These are phyloP conservation scores for Colletotrichum sp. DNA, from an alignment of 2,329 filamentous ascomycete species.

Conservation along the genomic window DNA sequence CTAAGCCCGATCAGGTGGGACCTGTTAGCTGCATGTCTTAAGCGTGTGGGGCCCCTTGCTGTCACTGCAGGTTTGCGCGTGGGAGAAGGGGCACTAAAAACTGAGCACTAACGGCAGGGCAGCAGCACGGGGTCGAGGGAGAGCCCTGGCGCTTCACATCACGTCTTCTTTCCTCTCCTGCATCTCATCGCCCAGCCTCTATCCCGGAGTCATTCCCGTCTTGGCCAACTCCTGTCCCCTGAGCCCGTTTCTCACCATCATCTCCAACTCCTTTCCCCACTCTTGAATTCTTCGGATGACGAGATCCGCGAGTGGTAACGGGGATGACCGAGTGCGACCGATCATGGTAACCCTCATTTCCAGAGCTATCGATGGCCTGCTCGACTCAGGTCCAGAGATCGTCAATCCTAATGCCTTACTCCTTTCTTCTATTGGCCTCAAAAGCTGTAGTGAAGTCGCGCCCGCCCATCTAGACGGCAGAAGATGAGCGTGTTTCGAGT, in stretches of 20 bases:
- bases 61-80: not conserved
- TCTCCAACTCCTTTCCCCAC: not conserved
- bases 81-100: not conserved
- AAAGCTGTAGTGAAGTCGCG: not conserved
- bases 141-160: not conserved
- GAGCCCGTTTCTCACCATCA: not conserved
- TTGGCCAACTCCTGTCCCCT: constrained; percentile 2
- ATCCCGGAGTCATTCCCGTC: constrained; percentile 11
- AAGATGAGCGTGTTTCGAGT: constrained; percentile 13
- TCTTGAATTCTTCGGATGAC: constrained; percentile 6
- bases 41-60: not conserved
- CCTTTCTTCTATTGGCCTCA: not conserved
- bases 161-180: not conserved
- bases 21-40: not conserved
- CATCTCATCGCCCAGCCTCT: not conserved
- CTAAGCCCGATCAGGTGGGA: constrained; percentile 7
- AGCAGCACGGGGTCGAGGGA: not conserved
- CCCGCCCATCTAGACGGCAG: not conserved
- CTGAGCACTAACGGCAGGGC: not conserved
- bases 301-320: not conserved
- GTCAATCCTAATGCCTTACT: not conserved
- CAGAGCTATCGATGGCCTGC: not conserved
- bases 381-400: not conserved
- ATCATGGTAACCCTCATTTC: not conserved
- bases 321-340: not conserved